phyloP scores from a whole-genome alignment of 371 early-diverging fungal species.

The Encephalitozoon hellem region DNA sequence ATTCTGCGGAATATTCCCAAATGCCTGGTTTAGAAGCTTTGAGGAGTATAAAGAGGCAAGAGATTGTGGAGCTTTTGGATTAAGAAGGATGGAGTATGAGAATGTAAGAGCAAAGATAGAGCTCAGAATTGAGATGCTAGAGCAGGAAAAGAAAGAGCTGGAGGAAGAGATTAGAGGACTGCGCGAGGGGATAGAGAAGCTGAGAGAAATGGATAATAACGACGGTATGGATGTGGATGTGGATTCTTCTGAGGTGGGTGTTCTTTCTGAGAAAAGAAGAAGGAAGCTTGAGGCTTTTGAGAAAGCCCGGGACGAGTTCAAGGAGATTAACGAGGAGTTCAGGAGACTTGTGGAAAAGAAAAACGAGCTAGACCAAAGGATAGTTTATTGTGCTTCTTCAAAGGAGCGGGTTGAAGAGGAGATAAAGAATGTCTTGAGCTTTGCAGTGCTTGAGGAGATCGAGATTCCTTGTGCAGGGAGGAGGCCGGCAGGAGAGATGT shows the following conservation, averaged over 20 bases:
- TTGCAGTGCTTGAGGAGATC: conserved; percentile 28
- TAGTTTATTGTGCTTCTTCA: neutral
- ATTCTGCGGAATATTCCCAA: conserved; percentile 10
- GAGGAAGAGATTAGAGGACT: conserved; percentile 24
- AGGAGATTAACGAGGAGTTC: neutral
- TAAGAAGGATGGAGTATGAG: conserved; percentile 21
- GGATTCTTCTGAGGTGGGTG: neutral
- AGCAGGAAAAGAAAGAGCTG: conserved; percentile 22
- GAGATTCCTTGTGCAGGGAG: neutral
- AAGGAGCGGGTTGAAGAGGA: conserved; percentile 38
- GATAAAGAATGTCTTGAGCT: conserved; percentile 25
- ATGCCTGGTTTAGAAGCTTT: neutral
- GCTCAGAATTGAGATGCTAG: neutral
- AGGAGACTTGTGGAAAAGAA: neutral
- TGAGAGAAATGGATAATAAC: neutral
- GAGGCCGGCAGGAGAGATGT: neutral
- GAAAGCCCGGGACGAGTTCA: neutral
- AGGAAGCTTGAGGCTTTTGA: neutral
- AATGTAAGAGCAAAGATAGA: neutral
- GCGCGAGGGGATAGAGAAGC: neutral
- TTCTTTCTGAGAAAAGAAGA: conserved; percentile 69
- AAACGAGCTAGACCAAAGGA: conserved; percentile 12
- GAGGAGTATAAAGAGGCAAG: conserved; percentile 34
- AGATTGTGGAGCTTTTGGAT: conserved; percentile 9
- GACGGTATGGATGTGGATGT: conserved; percentile 14